Evolutionary conservation across 2,329 filamentous ascomycete genomes (phyloP).

Genomic region (Tricladium varicosporioides): DNA sequence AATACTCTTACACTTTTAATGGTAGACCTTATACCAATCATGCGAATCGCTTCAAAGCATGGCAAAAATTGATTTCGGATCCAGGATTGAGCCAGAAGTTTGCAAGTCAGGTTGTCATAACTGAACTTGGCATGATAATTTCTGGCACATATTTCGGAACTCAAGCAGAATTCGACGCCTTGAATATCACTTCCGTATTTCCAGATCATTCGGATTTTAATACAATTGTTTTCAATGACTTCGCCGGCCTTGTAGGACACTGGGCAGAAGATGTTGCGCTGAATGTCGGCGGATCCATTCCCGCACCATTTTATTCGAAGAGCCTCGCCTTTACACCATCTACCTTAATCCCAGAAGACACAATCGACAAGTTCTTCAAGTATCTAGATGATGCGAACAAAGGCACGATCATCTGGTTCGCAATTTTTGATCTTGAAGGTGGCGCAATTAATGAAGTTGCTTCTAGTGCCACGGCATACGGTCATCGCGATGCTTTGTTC

Average conservation of each 20-base stretch:
- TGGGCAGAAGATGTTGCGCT: constrained; percentile 46
- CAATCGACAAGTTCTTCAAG: constrained; percentile 49
- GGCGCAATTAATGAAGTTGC: constrained; percentile 58
- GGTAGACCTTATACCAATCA: constrained; percentile 48
- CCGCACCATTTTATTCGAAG: constrained; percentile 7
- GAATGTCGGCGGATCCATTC: not conserved
- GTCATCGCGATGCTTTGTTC: constrained; percentile 62
- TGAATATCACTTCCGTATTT: constrained; percentile 48
- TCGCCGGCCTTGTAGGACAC: constrained; percentile 57
- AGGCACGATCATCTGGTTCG: constrained; percentile 55
- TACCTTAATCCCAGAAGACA: constrained; percentile 45
- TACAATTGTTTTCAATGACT: constrained; percentile 55
- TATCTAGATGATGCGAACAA: constrained; percentile 50
- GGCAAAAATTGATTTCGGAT: constrained; percentile 57
- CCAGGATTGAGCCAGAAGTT: constrained; percentile 57
- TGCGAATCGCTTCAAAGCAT: constrained; percentile 50
- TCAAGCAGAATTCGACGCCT: constrained; percentile 50
- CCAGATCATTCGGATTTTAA: constrained; percentile 39
- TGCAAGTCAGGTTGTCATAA: constrained; percentile 53
- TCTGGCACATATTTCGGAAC: constrained; percentile 62
- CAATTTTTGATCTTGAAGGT: constrained; percentile 61
- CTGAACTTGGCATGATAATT: constrained; percentile 53
- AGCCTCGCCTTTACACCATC: constrained; percentile 44
- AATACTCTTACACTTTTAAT: constrained; percentile 56
- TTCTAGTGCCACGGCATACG: constrained; percentile 56